Conservation (phyloP, 2,329 filamentous ascomycete genomes). For the Falciphora oryzae region DNA sequence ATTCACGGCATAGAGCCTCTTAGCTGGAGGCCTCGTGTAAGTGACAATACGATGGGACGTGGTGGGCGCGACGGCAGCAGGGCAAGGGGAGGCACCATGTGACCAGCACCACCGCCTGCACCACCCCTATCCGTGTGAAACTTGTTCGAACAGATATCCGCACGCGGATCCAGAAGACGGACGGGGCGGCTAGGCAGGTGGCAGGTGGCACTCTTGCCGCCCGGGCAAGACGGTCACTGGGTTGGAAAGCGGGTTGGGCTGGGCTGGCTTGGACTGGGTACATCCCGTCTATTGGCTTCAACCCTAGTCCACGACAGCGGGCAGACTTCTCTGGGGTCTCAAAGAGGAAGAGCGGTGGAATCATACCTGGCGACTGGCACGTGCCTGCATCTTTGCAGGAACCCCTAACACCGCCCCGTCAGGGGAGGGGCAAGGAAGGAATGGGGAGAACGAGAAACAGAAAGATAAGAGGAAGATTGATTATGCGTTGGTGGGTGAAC, state of each 20-base stretch:
- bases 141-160: not conserved
- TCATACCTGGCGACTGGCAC: not conserved
- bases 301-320: not conserved
- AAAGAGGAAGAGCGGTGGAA: too few species aligned
- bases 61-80: not conserved
- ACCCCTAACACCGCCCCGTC: too few species aligned
- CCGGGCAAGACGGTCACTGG: too few species aligned
- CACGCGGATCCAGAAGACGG: not conserved
- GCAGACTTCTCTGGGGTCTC: not conserved
- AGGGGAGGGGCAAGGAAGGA: not conserved
- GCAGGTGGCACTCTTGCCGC: not conserved
- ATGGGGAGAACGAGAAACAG: not conserved
- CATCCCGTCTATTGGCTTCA: not conserved
- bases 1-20: not conserved
- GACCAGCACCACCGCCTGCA: too few species aligned
- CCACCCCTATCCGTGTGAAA: too few species aligned
- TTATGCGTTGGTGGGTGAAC: not conserved
- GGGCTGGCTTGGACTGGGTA: not conserved
- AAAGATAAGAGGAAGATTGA: not conserved
- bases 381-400: not conserved
- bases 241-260: not conserved
- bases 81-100: not conserved
- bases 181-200: not conserved
- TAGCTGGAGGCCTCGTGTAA: not conserved
- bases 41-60: not conserved